phyloP scores from a whole-genome alignment of 1,139 yeast genomes.

The Yamadazyma membranifaciens region DNA sequence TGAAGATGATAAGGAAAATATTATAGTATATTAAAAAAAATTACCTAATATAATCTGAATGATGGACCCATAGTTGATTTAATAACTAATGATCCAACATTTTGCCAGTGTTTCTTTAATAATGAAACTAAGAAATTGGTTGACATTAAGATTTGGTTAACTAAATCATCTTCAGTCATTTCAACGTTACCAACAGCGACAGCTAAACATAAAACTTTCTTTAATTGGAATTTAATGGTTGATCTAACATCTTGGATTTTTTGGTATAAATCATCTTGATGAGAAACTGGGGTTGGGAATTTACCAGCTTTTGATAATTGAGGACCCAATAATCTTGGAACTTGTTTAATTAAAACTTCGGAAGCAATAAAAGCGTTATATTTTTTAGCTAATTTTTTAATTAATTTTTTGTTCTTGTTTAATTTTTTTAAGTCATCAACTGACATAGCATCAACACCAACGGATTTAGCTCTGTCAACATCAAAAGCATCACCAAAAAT shows the following conservation, averaged over 20 bases:
- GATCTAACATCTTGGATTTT: constrained; percentile 98
- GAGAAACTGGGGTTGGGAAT: constrained; percentile 99
- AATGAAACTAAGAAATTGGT: constrained; percentile 99
- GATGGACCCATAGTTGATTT: constrained; percentile 99
- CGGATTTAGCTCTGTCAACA: constrained; percentile 99
- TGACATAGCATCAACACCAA: constrained; percentile 99
- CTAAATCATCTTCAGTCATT: constrained; percentile 96
- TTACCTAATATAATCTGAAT: constrained; percentile 91
- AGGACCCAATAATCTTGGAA: constrained; percentile 99
- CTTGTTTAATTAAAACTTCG: constrained; percentile 98
- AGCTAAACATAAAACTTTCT: constrained; percentile 89
- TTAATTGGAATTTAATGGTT: constrained; percentile 99
- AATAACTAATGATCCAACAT: constrained; percentile 98
- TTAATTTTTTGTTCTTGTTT: constrained; percentile 99
- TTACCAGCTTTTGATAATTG: constrained; percentile 99
- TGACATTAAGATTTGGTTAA: constrained; percentile 98
- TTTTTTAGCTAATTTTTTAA: constrained; percentile 99
- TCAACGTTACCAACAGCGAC: constrained; percentile 98
- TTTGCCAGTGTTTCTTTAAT: constrained; percentile 99
- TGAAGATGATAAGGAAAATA: constrained; percentile 1
- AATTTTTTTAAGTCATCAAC: constrained; percentile 99
- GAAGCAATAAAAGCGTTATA: constrained; percentile 99
- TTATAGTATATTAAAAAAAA: constrained; percentile 15
- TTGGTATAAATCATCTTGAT: constrained; percentile 94
- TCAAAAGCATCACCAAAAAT: constrained; percentile 99